Conservation (phyloP, 1,284 basidiomycete genomes). For the Microstroma glucosiphilum region DNA sequence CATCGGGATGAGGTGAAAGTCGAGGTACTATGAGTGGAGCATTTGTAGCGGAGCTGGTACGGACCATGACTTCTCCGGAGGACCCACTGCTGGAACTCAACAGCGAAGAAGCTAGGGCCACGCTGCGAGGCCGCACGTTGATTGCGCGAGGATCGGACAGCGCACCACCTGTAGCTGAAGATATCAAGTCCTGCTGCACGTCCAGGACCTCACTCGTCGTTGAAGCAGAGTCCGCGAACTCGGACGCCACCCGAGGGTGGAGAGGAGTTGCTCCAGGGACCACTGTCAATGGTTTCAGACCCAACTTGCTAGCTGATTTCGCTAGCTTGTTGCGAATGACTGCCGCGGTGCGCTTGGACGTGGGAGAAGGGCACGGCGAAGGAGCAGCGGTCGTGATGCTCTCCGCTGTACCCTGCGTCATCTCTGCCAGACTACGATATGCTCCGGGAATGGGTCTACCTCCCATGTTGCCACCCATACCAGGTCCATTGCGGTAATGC, state of each 20-base stretch:
- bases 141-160: too few relatives aligned
- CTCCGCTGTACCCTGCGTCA: conserved; percentile 12
- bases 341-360: conserved; percentile 16
- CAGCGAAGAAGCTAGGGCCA: too few relatives aligned
- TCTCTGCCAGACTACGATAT: background rate
- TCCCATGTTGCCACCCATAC: conserved; percentile 21
- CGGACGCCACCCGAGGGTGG: too few relatives aligned
- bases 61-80: conserved; percentile 1
- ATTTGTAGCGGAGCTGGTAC: conserved; percentile 34
- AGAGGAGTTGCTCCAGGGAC: too few relatives aligned
- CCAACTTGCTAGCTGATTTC: conserved; percentile 32
- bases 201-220: conserved; percentile 16
- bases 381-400: conserved; percentile 12
- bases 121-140: too few relatives aligned
- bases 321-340: conserved; percentile 32
- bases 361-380: conserved; percentile 18
- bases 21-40: conserved; percentile 37
- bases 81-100: too few relatives aligned
- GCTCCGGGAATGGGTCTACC: conserved; percentile 10
- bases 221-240: conserved; percentile 13
- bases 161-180: background rate
- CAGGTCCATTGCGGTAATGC: conserved; percentile 46
- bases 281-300: conserved; percentile 26
- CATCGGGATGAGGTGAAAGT: conserved; percentile 16
- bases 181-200: background rate